These are phyloP conservation scores for Zygosaccharomyces pseudobailii DNA, from an alignment of 1,139 yeast species.

Conservation along the genomic window DNA sequence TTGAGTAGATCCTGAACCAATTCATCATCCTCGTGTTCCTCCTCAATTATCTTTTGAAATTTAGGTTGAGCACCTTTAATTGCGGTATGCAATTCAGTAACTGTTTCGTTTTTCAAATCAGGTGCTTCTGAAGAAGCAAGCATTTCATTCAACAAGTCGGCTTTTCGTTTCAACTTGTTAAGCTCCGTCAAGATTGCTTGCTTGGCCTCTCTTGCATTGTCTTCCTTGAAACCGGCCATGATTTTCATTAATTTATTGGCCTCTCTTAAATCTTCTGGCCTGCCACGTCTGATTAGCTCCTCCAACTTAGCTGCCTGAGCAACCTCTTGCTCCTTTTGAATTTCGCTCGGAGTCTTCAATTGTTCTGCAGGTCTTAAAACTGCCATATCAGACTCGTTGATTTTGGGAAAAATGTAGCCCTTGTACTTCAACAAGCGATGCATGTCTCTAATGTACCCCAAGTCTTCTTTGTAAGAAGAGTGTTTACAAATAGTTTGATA, in stretches of 20 bases:
- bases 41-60: constrained; percentile 74
- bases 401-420: constrained; percentile 88
- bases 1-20: constrained; percentile 62
- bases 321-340: constrained; percentile 85
- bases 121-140: constrained; percentile 52
- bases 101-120: constrained; percentile 63
- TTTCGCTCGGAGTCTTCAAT: constrained; percentile 81
- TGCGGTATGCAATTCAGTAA: constrained; percentile 71
- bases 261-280: constrained; percentile 91
- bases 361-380: constrained; percentile 91
- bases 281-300: constrained; percentile 90
- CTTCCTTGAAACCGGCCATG: constrained; percentile 96
- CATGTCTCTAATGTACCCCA: constrained; percentile 93
- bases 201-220: constrained; percentile 57
- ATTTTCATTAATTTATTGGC: constrained; percentile 95
- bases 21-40: constrained; percentile 64
- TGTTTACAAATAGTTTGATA: constrained; percentile 91
- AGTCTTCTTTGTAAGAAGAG: constrained; percentile 83
- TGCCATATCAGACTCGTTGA: constrained; percentile 85
- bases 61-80: constrained; percentile 85
- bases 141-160: constrained; percentile 90
- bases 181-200: constrained; percentile 81
- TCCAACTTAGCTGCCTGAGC: constrained; percentile 95
- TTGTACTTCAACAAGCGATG: constrained; percentile 82
- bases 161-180: constrained; percentile 78